These are phyloP conservation scores for Coemansia reversa DNA, from an alignment of 192 early-diverging fungal species.

Conservation along the genomic window DNA sequence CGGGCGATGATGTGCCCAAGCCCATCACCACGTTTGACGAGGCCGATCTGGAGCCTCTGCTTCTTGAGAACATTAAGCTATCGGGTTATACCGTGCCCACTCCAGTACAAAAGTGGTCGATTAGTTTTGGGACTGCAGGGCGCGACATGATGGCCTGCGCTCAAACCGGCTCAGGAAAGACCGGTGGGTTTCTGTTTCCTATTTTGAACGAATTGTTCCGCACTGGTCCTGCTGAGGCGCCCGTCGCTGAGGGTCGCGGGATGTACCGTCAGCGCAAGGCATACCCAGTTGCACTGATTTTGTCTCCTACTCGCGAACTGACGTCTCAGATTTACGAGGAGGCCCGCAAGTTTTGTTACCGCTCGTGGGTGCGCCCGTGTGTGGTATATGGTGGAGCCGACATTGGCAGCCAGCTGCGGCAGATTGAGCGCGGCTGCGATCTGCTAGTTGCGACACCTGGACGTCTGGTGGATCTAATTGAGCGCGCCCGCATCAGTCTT, in stretches of 20 bases:
- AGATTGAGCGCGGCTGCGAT: constrained; percentile 91
- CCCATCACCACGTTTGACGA: constrained; percentile 65
- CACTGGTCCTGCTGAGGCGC: constrained; percentile 66
- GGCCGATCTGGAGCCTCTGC: constrained; percentile 78
- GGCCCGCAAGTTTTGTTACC: constrained; percentile 77
- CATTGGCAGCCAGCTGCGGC: constrained; percentile 82
- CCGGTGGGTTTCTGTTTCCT: constrained; percentile 96
- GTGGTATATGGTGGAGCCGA: constrained; percentile 96
- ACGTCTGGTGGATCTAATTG: constrained; percentile 85
- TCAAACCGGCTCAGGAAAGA: constrained; percentile 95
- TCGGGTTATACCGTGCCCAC: constrained; percentile 87
- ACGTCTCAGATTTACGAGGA: constrained; percentile 68
- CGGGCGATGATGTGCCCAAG: constrained; percentile 67
- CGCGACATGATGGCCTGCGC: constrained; percentile 99
- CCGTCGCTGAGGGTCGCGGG: constrained; percentile 51
- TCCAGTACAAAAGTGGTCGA: constrained; percentile 93
- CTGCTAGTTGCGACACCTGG: constrained; percentile 94
- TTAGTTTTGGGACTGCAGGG: constrained; percentile 73
- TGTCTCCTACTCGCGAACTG: constrained; percentile 79
- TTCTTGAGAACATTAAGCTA: constrained; percentile 86
- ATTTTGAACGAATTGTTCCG: constrained; percentile 91
- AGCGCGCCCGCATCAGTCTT: constrained; percentile 76
- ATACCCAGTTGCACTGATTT: constrained; percentile 62
- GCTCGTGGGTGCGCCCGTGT: constrained; percentile 89
- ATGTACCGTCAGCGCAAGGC: constrained; percentile 62